Evolutionary conservation across 345 rosid genomes (phyloP).

Genomic region (Gossypium longicalyx): DNA sequence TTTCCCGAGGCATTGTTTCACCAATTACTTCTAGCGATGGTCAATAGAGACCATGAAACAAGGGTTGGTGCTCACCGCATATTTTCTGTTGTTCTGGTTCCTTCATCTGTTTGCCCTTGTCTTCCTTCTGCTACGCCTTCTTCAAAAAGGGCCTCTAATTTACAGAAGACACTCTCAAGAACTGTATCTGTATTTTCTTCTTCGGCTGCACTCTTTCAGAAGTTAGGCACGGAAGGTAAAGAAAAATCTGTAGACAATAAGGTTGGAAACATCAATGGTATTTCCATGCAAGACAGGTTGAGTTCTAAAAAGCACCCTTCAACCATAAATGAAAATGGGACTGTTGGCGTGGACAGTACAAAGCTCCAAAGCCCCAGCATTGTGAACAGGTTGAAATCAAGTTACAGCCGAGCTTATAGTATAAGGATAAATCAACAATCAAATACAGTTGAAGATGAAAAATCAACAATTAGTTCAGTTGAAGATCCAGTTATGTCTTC

Average conservation of each 20-base stretch:
- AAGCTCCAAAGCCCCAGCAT: slow-evolving; percentile 35
- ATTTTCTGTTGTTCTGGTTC: slow-evolving; percentile 68
- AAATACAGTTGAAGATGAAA: slow-evolving; percentile 26
- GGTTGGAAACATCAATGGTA: slow-evolving; percentile 29
- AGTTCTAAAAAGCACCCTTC: slow-evolving; percentile 18
- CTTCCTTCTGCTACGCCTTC: slow-evolving; percentile 22
- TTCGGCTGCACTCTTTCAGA: slow-evolving; percentile 64
- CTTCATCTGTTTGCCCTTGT: slow-evolving; percentile 57
- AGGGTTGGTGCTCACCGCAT: slow-evolving; percentile 67
- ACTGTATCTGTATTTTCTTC: slow-evolving; percentile 69
- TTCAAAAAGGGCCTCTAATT: slow-evolving; percentile 33
- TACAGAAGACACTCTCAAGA: slow-evolving; percentile 66
- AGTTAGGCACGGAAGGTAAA: slow-evolving; percentile 39
- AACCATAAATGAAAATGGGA: slow-evolving; percentile 3
- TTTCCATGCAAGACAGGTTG: slow-evolving; percentile 38
- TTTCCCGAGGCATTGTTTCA: slow-evolving; percentile 70
- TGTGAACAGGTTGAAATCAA: slow-evolving; percentile 48
- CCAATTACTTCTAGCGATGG: slow-evolving; percentile 66
- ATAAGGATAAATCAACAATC: slow-evolving; percentile 23
- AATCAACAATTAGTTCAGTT: slow-evolving; percentile 16
- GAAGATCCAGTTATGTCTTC: slow-evolving; percentile 7
- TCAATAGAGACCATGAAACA: slow-evolving; percentile 54
- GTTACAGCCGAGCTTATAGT: slow-evolving; percentile 40
- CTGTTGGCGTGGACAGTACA: slow-evolving; percentile 24
- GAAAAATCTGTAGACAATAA: neutral